Percentiles rank a stretch among this genome's conserved stretches.
These are phyloP conservation scores for Hypoxylon sp. DNA, from an alignment of 2,329 filamentous ascomycete species.

Conservation along the genomic window DNA sequence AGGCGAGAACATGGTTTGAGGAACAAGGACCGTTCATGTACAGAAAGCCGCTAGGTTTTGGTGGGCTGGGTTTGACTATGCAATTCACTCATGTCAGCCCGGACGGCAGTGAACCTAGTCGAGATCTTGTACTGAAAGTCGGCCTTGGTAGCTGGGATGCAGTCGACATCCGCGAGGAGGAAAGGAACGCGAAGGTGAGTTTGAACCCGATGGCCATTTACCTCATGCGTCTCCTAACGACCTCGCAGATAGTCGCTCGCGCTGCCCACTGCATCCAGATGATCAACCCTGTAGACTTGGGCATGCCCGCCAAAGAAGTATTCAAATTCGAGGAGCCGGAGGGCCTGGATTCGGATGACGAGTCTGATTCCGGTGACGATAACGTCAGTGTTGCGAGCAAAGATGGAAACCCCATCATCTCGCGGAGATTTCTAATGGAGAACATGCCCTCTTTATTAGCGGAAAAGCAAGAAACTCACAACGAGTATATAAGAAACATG, in stretches of 20 bases:
- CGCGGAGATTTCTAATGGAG: too few species aligned
- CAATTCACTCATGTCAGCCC: slow-evolving; percentile 1
- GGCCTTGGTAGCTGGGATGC: slow-evolving; percentile 1
- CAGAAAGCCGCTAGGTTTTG: slow-evolving; percentile 16
- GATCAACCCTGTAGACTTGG: slow-evolving; percentile 7
- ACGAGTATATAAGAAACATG: too few species aligned
- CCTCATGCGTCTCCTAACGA: background rate
- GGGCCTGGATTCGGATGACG: slow-evolving; percentile 19
- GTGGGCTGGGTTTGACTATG: slow-evolving; percentile 19
- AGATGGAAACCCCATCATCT: too few species aligned
- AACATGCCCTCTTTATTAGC: too few species aligned
- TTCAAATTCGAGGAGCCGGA: background rate
- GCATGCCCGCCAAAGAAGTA: background rate
- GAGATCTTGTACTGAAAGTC: slow-evolving; percentile 22
- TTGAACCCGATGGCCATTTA: background rate
- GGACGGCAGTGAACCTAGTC: background rate
- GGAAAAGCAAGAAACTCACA: too few species aligned
- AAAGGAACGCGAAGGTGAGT: slow-evolving; percentile 11
- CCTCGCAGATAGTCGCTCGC: slow-evolving; percentile 21
- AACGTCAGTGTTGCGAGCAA: slow-evolving; percentile 13
- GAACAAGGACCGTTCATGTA: background rate
- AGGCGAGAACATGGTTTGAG: slow-evolving; percentile 4
- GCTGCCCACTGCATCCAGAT: slow-evolving; percentile 34
- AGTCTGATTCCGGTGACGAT: slow-evolving; percentile 21
- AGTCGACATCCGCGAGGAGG: slow-evolving; percentile 2